Percentiles rank a stretch among this genome's conserved stretches.
Conservation (phyloP, 73 alveolate species). For the Paramecium biaurelia region DNA sequence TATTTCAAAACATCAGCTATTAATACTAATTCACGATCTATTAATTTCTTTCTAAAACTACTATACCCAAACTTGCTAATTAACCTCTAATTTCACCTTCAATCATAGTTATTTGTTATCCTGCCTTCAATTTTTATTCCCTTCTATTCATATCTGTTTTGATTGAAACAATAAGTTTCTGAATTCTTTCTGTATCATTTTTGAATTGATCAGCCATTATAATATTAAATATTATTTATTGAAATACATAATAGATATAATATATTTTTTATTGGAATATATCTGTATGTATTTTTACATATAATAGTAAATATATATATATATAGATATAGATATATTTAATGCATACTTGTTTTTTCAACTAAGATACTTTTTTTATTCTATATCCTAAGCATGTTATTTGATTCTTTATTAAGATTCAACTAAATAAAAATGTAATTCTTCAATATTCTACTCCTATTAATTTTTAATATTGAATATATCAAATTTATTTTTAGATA, state of each 20-base stretch:
- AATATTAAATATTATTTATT: too few relatives aligned
- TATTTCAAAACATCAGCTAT: neutral
- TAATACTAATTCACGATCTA: constrained; percentile 4
- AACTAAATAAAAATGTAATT: constrained; percentile 9
- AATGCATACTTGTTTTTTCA: neutral
- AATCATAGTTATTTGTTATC: neutral
- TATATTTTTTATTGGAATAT: too few relatives aligned
- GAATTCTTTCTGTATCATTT: neutral
- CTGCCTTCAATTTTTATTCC: neutral
- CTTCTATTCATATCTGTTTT: constrained; percentile 8
- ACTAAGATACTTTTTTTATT: neutral
- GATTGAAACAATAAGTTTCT: neutral
- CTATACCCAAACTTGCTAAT: neutral
- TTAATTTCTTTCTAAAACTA: neutral
- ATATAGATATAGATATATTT: neutral
- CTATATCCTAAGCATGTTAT: neutral
- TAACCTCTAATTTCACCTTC: constrained; percentile 32
- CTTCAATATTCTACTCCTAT: neutral
- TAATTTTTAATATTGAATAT: neutral
- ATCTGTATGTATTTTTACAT: neutral
- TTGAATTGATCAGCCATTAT: neutral
- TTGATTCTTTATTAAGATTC: neutral
- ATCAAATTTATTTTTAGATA: neutral
- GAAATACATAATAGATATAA: too few relatives aligned
- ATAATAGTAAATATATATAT: neutral